Conservation (phyloP, 2,329 filamentous ascomycete genomes). For the Camillea tinctor region DNA sequence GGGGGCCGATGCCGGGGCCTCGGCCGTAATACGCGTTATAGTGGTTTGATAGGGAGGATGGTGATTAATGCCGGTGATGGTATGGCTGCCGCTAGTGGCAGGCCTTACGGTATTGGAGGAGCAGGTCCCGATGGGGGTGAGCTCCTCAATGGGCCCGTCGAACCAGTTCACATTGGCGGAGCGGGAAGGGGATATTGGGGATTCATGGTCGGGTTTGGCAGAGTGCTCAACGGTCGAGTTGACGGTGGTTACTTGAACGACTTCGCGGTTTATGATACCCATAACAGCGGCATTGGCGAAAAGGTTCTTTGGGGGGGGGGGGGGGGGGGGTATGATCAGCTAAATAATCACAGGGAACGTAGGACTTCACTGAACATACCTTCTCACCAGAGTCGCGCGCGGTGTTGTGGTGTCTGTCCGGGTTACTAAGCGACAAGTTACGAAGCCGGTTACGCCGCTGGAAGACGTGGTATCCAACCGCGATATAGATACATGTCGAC, state of each 20-base stretch:
- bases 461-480: conserved; percentile 61
- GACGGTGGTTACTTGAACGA: conserved; percentile 31
- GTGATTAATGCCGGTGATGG: too few relatives aligned
- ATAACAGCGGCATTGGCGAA: conserved; percentile 32
- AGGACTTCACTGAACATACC: conserved; percentile 18
- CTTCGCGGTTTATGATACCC: conserved; percentile 32
- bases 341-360: background rate
- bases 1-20: conserved; percentile 19
- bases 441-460: conserved; percentile 49
- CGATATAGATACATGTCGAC: conserved; percentile 53
- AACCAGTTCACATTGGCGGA: conserved; percentile 26
- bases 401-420: conserved; percentile 16
- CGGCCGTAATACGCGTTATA: conserved; percentile 31
- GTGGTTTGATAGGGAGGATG: conserved; percentile 22
- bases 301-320: conserved; percentile 21
- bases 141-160: conserved; percentile 26
- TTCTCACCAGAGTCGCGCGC: conserved; percentile 33
- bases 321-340: too few relatives aligned
- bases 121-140: conserved; percentile 4
- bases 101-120: background rate
- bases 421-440: conserved; percentile 52
- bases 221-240: conserved; percentile 23
- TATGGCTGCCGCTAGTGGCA: too few relatives aligned
- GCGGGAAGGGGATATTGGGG: conserved; percentile 7
- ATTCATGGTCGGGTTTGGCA: conserved; percentile 6